Percentiles rank a stretch among this genome's conserved stretches.
Conservation (phyloP, 2,329 filamentous ascomycete species). For the Chaetomium olivaceum region DNA sequence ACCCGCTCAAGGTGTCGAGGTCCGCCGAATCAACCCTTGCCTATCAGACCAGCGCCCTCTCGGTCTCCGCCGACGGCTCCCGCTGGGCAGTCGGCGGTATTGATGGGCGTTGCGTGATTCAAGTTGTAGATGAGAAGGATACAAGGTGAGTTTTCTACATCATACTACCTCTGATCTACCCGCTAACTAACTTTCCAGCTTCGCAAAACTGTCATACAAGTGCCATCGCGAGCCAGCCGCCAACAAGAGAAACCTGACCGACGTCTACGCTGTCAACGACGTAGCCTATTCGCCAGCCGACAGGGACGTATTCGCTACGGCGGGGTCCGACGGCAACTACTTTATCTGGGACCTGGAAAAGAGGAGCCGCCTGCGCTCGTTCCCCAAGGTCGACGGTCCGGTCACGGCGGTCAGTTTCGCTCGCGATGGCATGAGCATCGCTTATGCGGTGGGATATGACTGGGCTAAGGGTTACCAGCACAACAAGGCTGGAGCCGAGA, state of each 20-base stretch:
- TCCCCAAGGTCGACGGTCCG: conserved; percentile 50
- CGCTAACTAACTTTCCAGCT: conserved; percentile 18
- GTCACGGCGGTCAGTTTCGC: conserved; percentile 66
- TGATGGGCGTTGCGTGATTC: conserved; percentile 36
- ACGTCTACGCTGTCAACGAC: conserved; percentile 40
- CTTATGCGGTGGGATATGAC: conserved; percentile 68
- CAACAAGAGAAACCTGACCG: conserved; percentile 24
- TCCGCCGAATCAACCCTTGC: conserved; percentile 33
- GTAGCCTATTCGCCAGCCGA: conserved; percentile 36
- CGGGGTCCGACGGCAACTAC: conserved; percentile 41
- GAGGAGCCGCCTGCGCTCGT: conserved; percentile 55
- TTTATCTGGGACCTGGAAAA: conserved; percentile 59
- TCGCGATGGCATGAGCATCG: conserved; percentile 57
- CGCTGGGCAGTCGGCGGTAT: conserved; percentile 37
- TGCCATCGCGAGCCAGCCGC: conserved; percentile 37
- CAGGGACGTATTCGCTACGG: conserved; percentile 35
- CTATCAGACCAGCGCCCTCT: conserved; percentile 36
- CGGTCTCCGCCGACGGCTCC: conserved; percentile 34
- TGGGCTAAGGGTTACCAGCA: conserved; percentile 65
- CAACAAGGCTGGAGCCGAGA: conserved; percentile 28
- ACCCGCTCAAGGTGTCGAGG: conserved; percentile 28
- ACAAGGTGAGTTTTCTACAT: conserved; percentile 28
- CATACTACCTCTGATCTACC: neutral
- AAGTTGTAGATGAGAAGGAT: conserved; percentile 29
- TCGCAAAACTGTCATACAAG: conserved; percentile 36